Percentiles rank a stretch among this genome's conserved stretches.
phyloP scores from a whole-genome alignment of 2,329 filamentous ascomycete genomes.

The Arachnomyces sp. region DNA sequence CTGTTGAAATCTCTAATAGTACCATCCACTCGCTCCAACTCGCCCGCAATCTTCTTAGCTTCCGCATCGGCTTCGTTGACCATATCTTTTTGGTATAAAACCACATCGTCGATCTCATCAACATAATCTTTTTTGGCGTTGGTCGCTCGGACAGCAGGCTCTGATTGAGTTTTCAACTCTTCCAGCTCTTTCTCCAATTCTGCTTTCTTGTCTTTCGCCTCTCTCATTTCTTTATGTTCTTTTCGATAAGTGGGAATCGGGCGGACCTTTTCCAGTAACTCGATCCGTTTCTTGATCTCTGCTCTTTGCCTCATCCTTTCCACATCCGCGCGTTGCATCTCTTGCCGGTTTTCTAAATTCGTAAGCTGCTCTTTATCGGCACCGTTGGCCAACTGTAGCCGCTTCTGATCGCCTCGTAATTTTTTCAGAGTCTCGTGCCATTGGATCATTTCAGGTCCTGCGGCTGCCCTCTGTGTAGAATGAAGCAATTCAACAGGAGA shows the following conservation, averaged over 20 bases:
- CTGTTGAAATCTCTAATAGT: constrained; percentile 28
- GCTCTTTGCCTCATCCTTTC: constrained; percentile 71
- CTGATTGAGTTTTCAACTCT: constrained; percentile 51
- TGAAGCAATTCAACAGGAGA: constrained; percentile 71
- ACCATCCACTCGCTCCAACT: constrained; percentile 32
- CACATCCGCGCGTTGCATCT: constrained; percentile 68
- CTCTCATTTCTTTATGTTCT: constrained; percentile 40
- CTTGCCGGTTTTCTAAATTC: constrained; percentile 64
- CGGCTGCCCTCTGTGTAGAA: constrained; percentile 82
- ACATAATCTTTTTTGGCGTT: constrained; percentile 61
- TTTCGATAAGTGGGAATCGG: constrained; percentile 58
- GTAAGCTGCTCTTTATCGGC: constrained; percentile 55
- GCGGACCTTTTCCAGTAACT: constrained; percentile 56
- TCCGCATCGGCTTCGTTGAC: constrained; percentile 48
- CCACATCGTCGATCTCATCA: constrained; percentile 45
- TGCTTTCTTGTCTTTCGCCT: constrained; percentile 49
- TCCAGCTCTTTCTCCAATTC: constrained; percentile 50
- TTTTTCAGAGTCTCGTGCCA: constrained; percentile 69
- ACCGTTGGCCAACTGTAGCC: constrained; percentile 49
- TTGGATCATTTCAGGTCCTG: constrained; percentile 66
- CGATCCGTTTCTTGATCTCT: constrained; percentile 55
- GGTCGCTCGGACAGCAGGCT: constrained; percentile 62
- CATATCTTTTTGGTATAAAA: constrained; percentile 46
- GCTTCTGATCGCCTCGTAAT: constrained; percentile 61
- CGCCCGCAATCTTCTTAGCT: constrained; percentile 32